Conservation (phyloP, 208 protist species). For the Leishmania tropica region DNA sequence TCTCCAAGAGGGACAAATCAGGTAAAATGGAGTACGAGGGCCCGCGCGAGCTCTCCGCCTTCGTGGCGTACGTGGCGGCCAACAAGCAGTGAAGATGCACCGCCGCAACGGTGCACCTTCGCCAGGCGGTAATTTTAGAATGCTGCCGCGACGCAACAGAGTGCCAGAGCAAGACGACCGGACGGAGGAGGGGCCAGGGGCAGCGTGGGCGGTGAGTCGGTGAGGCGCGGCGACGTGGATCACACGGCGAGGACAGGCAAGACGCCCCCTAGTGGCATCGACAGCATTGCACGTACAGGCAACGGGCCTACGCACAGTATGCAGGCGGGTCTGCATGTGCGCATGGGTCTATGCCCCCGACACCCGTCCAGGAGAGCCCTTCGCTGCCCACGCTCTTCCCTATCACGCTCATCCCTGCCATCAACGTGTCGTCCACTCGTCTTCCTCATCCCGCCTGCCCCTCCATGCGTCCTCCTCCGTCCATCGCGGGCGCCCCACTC, state of each 20-base stretch:
- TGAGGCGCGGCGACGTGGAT: not conserved
- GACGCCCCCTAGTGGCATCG: not conserved
- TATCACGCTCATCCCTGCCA: not conserved
- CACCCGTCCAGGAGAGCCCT: not conserved
- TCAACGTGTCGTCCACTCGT: too few species aligned
- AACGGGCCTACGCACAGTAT: too few species aligned
- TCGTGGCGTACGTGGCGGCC: conserved; percentile 56
- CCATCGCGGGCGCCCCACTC: too few species aligned
- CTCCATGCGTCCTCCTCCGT: too few species aligned
- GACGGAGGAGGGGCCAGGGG: not conserved
- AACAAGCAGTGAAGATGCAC: not conserved
- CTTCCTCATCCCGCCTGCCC: too few species aligned
- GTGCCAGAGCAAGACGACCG: not conserved
- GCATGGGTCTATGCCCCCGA: not conserved
- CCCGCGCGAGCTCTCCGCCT: conserved; percentile 44
- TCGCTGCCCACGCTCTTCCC: not conserved
- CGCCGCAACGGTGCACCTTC: too few species aligned
- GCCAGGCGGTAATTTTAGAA: not conserved
- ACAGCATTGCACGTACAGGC: not conserved
- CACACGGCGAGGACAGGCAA: not conserved
- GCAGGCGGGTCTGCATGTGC: too few species aligned
- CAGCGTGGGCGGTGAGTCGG: not conserved
- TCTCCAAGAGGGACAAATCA: conserved; percentile 81
- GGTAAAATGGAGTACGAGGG: conserved; percentile 64
- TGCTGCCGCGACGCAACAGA: not conserved